Evolutionary conservation across 805 yeast genomes (phyloP).

Genomic region (Yarrowia osloensis): DNA sequence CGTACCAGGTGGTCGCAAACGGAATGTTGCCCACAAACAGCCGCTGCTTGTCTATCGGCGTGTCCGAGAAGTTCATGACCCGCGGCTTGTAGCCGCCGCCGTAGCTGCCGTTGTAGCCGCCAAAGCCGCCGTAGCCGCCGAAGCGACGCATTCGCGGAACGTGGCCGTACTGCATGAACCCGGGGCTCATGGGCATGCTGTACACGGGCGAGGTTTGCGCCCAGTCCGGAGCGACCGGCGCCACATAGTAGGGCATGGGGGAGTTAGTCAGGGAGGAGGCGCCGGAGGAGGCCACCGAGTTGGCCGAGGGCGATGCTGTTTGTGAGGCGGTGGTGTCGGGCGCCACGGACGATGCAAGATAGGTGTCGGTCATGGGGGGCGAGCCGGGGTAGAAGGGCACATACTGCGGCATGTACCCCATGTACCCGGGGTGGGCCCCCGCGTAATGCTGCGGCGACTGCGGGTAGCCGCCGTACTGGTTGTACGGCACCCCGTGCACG

Average conservation of each 20-base stretch:
- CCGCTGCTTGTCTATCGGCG: slow-evolving; percentile 38
- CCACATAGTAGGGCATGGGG: slow-evolving; percentile 16
- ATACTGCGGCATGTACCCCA: slow-evolving; percentile 15
- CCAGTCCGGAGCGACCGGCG: slow-evolving; percentile 27
- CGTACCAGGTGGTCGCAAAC: slow-evolving; percentile 41
- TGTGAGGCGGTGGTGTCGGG: slow-evolving; percentile 25
- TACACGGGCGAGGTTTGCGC: slow-evolving; percentile 14
- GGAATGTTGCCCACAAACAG: slow-evolving; percentile 44
- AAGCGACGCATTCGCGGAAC: slow-evolving; percentile 24
- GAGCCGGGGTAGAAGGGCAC: slow-evolving; percentile 24
- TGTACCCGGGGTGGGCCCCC: slow-evolving; percentile 1
- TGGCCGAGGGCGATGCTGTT: slow-evolving; percentile 31
- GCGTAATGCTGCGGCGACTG: slow-evolving; percentile 20
- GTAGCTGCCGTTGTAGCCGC: slow-evolving; percentile 4
- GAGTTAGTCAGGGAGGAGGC: slow-evolving; percentile 38
- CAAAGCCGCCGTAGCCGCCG: slow-evolving; percentile 18
- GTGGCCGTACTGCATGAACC: slow-evolving; percentile 8
- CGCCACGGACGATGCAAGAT: slow-evolving; percentile 16
- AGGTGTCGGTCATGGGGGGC: slow-evolving; percentile 19
- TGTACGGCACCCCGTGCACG: slow-evolving; percentile 4
- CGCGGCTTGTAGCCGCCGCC: slow-evolving; percentile 26
- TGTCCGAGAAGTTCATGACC: slow-evolving; percentile 21
- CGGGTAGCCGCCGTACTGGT: slow-evolving; percentile 13
- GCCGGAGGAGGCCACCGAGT: slow-evolving; percentile 32
- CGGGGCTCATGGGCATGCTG: slow-evolving; percentile 6